Evolutionary conservation across 139 green algal genomes (phyloP).

Genomic region (Protoeuglena noctilucae): DNA sequence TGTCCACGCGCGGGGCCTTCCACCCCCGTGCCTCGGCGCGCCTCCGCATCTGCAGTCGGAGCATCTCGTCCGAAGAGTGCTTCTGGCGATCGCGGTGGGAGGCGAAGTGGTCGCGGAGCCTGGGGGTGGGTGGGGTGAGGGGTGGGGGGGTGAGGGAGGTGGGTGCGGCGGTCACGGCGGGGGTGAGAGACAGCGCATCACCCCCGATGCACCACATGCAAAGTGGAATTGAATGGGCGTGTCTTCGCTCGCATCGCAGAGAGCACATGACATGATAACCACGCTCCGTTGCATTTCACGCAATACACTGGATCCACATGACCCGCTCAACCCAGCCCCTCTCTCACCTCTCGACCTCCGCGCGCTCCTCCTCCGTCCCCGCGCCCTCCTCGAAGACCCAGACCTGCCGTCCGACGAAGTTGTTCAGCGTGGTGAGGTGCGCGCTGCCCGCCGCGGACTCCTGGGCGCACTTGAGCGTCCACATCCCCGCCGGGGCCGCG

Average conservation of each 20-base stretch:
- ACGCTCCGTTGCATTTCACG: neutral
- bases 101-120: conserved; percentile 9
- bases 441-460: too few relatives aligned
- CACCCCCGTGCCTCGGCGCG: neutral
- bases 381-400: conserved; percentile 13
- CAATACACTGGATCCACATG: neutral
- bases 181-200: too few relatives aligned
- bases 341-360: conserved; percentile 37
- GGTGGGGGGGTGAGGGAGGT: too few relatives aligned
- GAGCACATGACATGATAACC: neutral
- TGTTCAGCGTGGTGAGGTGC: conserved; percentile 27
- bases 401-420: conserved; percentile 12
- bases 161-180: too few relatives aligned
- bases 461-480: too few relatives aligned
- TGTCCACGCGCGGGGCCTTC: neutral
- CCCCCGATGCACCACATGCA: too few relatives aligned
- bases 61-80: conserved; percentile 72
- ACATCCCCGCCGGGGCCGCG: too few relatives aligned
- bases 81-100: conserved; percentile 18
- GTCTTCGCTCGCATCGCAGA: neutral
- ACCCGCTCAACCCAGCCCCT: conserved; percentile 24
- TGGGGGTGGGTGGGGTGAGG: neutral
- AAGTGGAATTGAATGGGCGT: neutral
- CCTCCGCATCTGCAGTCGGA: conserved; percentile 40
- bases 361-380: conserved; percentile 42